Evolutionary conservation across 2,329 filamentous ascomycete species (phyloP), one percentile per base, ranked within the genome.

Genomic region (Fusarium heterosporum): DNA sequence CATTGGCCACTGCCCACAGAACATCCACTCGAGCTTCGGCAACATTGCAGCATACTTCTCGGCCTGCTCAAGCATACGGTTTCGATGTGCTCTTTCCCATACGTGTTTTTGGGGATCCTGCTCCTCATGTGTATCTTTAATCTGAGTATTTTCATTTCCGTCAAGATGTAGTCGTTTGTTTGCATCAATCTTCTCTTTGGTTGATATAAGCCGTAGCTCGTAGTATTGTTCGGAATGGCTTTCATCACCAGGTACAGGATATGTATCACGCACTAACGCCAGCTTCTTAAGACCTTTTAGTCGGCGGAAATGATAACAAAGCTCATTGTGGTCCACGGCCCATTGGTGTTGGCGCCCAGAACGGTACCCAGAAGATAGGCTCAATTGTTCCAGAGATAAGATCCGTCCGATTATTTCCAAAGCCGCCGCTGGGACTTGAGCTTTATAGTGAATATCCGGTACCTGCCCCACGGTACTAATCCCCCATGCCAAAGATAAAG

Each of bases 51-150:
- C 65, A 22, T 70, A 69, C 14, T 9, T 17, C 32, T 67, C 59
- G 2, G 48, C 65, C 1, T 69, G 34, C 8, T n/a, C 12, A 13
- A 69, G 59, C 65, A 70, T 70, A n/a, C 55, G 65, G 5, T 69
- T 70, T 13, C 65, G 39, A 54, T 70, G 68, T 0, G 16, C 52
- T 11, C 45, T 62, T 26, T 64, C 59, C 59, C 56, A 70, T 10
- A 22, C n/a, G n/a, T n/a, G n/a, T n/a, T n/a, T n/a, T 25, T 8
- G 3, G 3, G 14, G 10, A 22, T 48, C 9, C 3, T 28, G 14
- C 14, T 19, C 32, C 11, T 36, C 19, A 26, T n/a, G 4, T 32
- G 6, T 12, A 32, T 32, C 22, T n/a, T 26, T 19, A 62, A 28
- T 9, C 4, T 17, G 3, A 30, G 11, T 14, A 8, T 45, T 28